Conservation (phyloP, 2,329 filamentous ascomycete species). For the Fusarium solani-melongenae region DNA sequence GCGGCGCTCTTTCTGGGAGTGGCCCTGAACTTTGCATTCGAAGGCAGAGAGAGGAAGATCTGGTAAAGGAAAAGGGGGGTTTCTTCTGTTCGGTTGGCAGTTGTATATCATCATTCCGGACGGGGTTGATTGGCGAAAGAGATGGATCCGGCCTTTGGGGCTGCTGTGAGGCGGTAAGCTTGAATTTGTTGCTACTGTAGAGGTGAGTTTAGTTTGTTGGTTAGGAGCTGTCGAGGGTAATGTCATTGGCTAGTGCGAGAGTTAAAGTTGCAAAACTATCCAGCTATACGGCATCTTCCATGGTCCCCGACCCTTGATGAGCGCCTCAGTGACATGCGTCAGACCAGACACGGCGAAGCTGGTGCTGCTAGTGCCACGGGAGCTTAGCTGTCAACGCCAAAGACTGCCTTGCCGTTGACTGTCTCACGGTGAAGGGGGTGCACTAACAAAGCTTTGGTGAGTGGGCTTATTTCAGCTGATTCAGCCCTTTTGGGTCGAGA, state of each 20-base stretch:
- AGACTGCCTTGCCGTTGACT: background rate
- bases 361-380: background rate
- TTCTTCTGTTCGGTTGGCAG: constrained; percentile 4
- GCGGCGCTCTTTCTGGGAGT: constrained; percentile 78
- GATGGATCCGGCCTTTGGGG: background rate
- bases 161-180: constrained; percentile 6
- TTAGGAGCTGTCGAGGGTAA: background rate
- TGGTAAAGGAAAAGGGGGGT: constrained; percentile 53
- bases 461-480: background rate
- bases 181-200: constrained; percentile 1
- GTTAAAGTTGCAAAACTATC: constrained; percentile 4
- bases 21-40: constrained; percentile 81
- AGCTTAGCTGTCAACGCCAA: background rate
- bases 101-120: constrained; percentile 5
- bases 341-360: background rate
- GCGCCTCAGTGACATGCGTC: background rate
- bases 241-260: constrained; percentile 20
- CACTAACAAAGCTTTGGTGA: background rate
- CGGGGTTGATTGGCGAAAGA: constrained; percentile 17
- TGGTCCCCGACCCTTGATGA: background rate
- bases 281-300: constrained; percentile 2
- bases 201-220: background rate
- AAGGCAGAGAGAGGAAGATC: constrained; percentile 70
- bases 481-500: background rate
- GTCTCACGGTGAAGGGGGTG: background rate